phyloP scores from a whole-genome alignment of 805 yeast genomes.

The Saccharomycopsis guyanensis region DNA sequence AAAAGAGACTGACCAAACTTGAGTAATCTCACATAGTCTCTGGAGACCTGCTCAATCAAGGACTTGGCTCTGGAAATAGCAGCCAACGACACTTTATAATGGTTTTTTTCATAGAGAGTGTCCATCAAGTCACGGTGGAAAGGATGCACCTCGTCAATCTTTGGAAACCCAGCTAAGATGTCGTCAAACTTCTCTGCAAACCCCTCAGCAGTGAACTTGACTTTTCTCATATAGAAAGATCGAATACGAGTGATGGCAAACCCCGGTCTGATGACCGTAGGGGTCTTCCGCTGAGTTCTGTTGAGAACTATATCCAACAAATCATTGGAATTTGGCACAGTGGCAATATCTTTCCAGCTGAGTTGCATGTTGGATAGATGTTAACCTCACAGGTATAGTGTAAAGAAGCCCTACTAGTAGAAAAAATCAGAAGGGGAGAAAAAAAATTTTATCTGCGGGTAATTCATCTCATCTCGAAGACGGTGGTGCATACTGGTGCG shows the following conservation, averaged over 20 bases:
- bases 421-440: not conserved
- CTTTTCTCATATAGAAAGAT: constrained; percentile 97
- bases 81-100: constrained; percentile 93
- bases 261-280: constrained; percentile 97
- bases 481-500: too few species aligned
- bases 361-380: constrained; percentile 61
- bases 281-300: constrained; percentile 97
- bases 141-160: constrained; percentile 95
- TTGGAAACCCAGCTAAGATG: constrained; percentile 82
- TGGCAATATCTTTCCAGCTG: constrained; percentile 97
- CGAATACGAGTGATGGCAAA: constrained; percentile 94
- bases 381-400: not conserved
- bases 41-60: constrained; percentile 87
- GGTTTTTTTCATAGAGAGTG: constrained; percentile 95
- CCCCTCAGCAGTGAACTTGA: constrained; percentile 92
- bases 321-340: constrained; percentile 88
- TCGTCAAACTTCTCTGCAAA: constrained; percentile 89
- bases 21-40: constrained; percentile 89
- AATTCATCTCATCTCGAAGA: not conserved
- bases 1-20: constrained; percentile 96
- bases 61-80: constrained; percentile 91
- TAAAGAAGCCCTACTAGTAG: not conserved
- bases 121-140: constrained; percentile 98
- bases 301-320: constrained; percentile 93
- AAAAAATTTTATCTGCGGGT: not conserved